A percentile compares a stretch with the other conserved stretches of the same genome.
phyloP scores from a whole-genome alignment of 2,329 filamentous ascomycete genomes.

The Ceratocystis alfenasii region DNA sequence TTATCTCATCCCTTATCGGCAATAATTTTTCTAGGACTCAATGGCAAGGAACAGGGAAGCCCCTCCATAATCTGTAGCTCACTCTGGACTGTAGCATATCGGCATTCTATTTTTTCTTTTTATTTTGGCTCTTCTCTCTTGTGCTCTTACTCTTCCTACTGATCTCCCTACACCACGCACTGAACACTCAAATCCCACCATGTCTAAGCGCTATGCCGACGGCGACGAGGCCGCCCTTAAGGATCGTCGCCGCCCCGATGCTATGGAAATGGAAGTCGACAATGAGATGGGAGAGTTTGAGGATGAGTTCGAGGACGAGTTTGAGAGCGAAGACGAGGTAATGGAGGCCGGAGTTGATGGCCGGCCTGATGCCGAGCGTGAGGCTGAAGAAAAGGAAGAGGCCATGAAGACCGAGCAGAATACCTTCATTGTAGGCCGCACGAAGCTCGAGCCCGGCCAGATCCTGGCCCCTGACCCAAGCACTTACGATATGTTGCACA shows the following conservation, averaged over 20 bases:
- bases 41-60: not conserved
- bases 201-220: constrained; percentile 51
- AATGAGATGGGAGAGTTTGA: constrained; percentile 72
- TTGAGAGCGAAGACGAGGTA: constrained; percentile 81
- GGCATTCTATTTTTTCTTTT: not conserved
- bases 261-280: constrained; percentile 52
- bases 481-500: constrained; percentile 98
- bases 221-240: constrained; percentile 41
- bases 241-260: constrained; percentile 48
- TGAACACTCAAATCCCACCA: constrained; percentile 26
- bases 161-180: not conserved
- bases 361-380: constrained; percentile 78
- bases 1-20: constrained; percentile 9
- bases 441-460: constrained; percentile 82
- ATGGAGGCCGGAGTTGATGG: constrained; percentile 91
- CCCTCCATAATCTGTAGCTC: not conserved
- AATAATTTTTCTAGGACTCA: constrained; percentile 15
- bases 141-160: not conserved
- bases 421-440: constrained; percentile 90
- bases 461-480: constrained; percentile 80
- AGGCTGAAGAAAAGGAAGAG: constrained; percentile 72
- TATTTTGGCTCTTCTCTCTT: not conserved
- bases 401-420: constrained; percentile 90
- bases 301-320: constrained; percentile 88
- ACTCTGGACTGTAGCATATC: not conserved